phyloP scores from a whole-genome alignment of 2,329 filamentous ascomycete genomes.

The Ramularia collo-cygni region DNA sequence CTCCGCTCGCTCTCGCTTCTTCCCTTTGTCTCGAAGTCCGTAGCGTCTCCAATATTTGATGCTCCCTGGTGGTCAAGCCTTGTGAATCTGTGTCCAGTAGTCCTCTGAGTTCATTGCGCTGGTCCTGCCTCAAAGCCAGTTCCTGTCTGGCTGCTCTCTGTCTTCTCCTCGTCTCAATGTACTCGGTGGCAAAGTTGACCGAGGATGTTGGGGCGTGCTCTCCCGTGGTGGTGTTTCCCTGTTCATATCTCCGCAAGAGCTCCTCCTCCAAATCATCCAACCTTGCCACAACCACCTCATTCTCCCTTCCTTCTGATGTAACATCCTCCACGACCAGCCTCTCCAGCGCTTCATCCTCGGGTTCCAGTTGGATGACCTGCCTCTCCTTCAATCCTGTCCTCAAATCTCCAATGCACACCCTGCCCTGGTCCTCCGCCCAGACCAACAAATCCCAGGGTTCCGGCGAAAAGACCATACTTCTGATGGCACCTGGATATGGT shows the following conservation, averaged over 20 bases:
- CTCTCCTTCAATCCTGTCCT: constrained; percentile 59
- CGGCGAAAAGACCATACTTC: constrained; percentile 88
- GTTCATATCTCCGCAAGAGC: constrained; percentile 38
- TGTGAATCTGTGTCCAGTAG: constrained; percentile 37
- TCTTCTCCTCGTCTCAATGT: constrained; percentile 36
- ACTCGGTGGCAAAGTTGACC: constrained; percentile 37
- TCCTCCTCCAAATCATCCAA: constrained; percentile 43
- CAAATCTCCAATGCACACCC: constrained; percentile 67
- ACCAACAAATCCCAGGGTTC: constrained; percentile 84
- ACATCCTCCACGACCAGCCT: constrained; percentile 37
- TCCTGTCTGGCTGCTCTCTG: constrained; percentile 28
- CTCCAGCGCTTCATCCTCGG: constrained; percentile 49
- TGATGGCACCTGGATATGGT: constrained; percentile 61
- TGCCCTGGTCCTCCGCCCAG: constrained; percentile 84
- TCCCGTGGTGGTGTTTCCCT: constrained; percentile 28
- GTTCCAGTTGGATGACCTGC: constrained; percentile 61
- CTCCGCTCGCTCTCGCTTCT: constrained; percentile 33
- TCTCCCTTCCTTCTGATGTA: constrained; percentile 31
- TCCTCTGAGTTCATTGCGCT: constrained; percentile 1
- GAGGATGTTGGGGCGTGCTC: constrained; percentile 17
- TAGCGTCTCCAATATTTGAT: constrained; percentile 41
- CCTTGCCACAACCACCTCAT: constrained; percentile 18
- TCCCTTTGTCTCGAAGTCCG: constrained; percentile 38
- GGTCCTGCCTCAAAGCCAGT: constrained; percentile 25
- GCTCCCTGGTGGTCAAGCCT: constrained; percentile 40